phyloP scores from a whole-genome alignment of 371 early-diverging fungal genomes.

The Entomophthora muscae region DNA sequence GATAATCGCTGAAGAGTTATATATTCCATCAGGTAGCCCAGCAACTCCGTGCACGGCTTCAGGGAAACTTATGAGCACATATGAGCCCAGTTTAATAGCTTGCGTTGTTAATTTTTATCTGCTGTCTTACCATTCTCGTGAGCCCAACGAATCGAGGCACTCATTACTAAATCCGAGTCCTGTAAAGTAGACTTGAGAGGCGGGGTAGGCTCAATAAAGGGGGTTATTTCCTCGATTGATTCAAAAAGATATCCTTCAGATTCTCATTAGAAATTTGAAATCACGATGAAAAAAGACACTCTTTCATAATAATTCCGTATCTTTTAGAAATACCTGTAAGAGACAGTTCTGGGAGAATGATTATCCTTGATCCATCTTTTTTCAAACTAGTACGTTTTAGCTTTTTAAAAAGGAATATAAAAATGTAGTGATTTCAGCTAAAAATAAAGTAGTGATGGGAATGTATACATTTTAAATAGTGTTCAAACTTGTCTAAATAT shows the following conservation, averaged over 20 bases:
- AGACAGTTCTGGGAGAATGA: neutral
- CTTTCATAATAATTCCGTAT: neutral
- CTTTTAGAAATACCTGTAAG: neutral
- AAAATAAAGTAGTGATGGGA: no score
- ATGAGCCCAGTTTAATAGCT: neutral
- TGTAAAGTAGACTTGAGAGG: neutral
- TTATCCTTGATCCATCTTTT: neutral
- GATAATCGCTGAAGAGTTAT: neutral
- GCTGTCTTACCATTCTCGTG: neutral
- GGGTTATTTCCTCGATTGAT: neutral
- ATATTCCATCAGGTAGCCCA: neutral
- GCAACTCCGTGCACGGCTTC: neutral
- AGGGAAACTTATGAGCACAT: neutral
- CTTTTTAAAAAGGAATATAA: no score
- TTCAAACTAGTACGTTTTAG: no score
- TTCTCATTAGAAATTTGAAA: neutral
- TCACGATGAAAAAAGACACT: no score
- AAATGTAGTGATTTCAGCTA: no score
- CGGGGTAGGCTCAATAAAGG: neutral
- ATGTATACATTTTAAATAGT: no score
- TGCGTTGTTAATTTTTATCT: neutral
- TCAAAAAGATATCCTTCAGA: neutral
- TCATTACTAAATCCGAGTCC: neutral
- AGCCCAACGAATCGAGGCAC: neutral
- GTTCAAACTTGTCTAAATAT: no score